Base-by-base conservation (phyloP, 352 stramenopile species). In the Poterioochromonas sp. region DNA sequence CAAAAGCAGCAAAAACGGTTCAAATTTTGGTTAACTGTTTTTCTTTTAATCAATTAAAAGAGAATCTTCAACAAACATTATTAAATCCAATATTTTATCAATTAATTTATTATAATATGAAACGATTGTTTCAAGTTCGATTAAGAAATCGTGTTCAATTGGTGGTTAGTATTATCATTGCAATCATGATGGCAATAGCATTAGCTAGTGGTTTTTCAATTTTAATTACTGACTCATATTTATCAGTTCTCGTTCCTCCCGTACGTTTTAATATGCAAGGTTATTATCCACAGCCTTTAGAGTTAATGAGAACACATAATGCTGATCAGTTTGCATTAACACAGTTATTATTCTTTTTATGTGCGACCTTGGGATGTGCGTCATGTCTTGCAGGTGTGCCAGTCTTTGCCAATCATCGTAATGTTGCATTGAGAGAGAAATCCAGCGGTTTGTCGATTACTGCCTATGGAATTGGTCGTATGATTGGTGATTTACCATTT, bases 171-270 rank as follows among this genome's bases (percentile, higher is more conserved):
- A 65, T 65, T 32, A 44, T 44, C 2, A 71, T 71, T 29, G 26
- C 8, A 26, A 26, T 71, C 8, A 29, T 71, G 32, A 71, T 71
- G 62, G 62, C 62, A 22, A 8, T 41, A 8, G 34, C 62, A 22
- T 71, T 71, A 29, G 39, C 62, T 22, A 44, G 5, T 22, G 62
- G 62, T n/a, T 71, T 71, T n/a, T 71, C 62, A 1, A 71, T 71
- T 71, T 44, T 44, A 5, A 32, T 71, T 2, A 8, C 5, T 26
- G 15, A 44, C 20, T 32, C 62, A 29, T 71, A 71, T 47, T 18
- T 41, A 1, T 11, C 8, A 5, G 26, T 44, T 5, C 15, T 71
- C 12, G 8, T 8, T 26, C 62, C 62, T 29, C 2, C 11, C 15
- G n/a, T 44, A 71, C 15, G 5, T n/a, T 26, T 18, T 29, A 43